These are phyloP conservation scores for Gnetum montanum DNA, from an alignment of 75 land plant genomes.

Conservation along the genomic window DNA sequence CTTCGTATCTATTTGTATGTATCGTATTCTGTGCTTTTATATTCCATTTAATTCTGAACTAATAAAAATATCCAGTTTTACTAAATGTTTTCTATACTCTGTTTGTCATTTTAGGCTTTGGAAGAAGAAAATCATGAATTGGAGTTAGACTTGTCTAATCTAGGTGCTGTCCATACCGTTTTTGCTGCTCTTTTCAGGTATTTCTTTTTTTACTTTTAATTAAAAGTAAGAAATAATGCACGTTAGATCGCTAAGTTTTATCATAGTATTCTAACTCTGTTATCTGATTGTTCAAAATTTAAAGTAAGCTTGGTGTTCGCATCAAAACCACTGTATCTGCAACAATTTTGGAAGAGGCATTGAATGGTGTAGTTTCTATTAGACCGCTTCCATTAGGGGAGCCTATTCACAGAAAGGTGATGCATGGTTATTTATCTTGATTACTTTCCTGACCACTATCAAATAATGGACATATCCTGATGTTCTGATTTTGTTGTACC, in stretches of 20 bases:
- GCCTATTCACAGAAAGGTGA: slow-evolving; percentile 48
- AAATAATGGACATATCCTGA: not conserved
- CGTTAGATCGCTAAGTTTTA: too few species aligned
- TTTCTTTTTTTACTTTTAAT: too few species aligned
- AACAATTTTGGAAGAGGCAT: slow-evolving; percentile 75
- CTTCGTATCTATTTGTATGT: too few species aligned
- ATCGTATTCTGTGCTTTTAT: too few species aligned
- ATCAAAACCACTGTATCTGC: slow-evolving; percentile 81
- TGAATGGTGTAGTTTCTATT: slow-evolving; percentile 53
- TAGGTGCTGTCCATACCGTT: slow-evolving; percentile 76
- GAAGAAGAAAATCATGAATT: slow-evolving; percentile 65
- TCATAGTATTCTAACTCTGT: too few species aligned
- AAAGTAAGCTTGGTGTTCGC: slow-evolving; percentile 72
- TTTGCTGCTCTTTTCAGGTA: slow-evolving; percentile 94
- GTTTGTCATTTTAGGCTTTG: too few species aligned
- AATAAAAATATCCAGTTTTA: too few species aligned
- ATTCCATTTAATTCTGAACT: too few species aligned
- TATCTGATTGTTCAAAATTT: slow-evolving; percentile 3
- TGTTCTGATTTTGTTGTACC: not conserved
- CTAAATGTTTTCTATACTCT: too few species aligned
- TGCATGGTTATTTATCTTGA: slow-evolving; percentile 2
- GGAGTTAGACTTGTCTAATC: slow-evolving; percentile 80
- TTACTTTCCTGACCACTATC: too few species aligned
- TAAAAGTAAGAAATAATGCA: too few species aligned
- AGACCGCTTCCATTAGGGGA: slow-evolving; percentile 51